phyloP scores from a whole-genome alignment of 306 rosid species.

The Medicago arabica region DNA sequence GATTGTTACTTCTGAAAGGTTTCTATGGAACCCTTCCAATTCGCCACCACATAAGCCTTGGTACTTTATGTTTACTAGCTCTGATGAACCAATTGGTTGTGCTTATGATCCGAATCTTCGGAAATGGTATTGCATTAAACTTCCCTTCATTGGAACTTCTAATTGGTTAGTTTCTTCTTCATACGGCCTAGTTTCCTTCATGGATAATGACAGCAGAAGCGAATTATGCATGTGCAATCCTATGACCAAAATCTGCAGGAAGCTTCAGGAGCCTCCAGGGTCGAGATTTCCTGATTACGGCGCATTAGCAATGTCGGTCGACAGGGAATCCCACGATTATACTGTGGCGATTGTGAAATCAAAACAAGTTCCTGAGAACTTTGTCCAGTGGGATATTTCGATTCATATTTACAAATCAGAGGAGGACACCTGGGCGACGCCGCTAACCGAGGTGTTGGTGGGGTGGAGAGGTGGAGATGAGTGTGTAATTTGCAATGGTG shows the following conservation, averaged over 20 bases:
- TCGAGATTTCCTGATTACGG: slow-evolving; percentile 71
- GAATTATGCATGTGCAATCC: slow-evolving; percentile 81
- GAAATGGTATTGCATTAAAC: slow-evolving; percentile 88
- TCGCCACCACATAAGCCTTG: slow-evolving; percentile 79
- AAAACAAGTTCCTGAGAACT: slow-evolving; percentile 81
- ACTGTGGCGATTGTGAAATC: slow-evolving; percentile 76
- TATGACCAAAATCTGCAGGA: slow-evolving; percentile 59
- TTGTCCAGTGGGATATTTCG: slow-evolving; percentile 79
- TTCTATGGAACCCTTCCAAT: slow-evolving; percentile 67
- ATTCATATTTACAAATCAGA: slow-evolving; percentile 72
- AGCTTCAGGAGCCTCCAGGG: slow-evolving; percentile 79
- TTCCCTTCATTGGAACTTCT: slow-evolving; percentile 70
- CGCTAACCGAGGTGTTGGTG: slow-evolving; percentile 71
- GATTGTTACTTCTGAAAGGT: slow-evolving; percentile 72
- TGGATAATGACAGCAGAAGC: slow-evolving; percentile 76
- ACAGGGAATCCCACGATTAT: slow-evolving; percentile 60
- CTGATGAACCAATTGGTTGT: slow-evolving; percentile 73
- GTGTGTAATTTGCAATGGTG: slow-evolving; percentile 86
- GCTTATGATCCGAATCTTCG: slow-evolving; percentile 80
- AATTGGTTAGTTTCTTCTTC: slow-evolving; percentile 77
- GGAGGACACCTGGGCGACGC: slow-evolving; percentile 61
- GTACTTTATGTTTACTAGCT: slow-evolving; percentile 93
- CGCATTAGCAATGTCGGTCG: slow-evolving; percentile 76
- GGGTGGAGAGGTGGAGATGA: slow-evolving; percentile 99
- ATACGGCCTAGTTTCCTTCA: slow-evolving; percentile 81